These are phyloP conservation scores for Cyberlindnera sargentensis DNA, from an alignment of 805 yeast species.

Conservation along the genomic window DNA sequence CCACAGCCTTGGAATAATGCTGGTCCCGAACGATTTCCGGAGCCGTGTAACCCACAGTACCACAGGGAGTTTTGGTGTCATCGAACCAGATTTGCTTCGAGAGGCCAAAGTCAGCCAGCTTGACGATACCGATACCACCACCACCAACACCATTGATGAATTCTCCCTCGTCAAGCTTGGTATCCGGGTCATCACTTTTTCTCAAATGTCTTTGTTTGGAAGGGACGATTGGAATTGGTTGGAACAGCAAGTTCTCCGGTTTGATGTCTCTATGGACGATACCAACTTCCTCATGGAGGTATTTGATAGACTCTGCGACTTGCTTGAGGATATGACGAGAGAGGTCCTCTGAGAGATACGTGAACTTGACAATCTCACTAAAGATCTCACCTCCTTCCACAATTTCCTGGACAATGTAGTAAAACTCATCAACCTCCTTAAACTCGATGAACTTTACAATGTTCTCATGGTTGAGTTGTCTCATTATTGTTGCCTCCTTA, in stretches of 20 bases:
- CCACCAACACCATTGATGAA: constrained; percentile 48
- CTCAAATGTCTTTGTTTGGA: constrained; percentile 24
- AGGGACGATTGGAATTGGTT: constrained; percentile 26
- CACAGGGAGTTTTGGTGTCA: constrained; percentile 64
- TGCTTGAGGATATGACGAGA: constrained; percentile 58
- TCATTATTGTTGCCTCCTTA: constrained; percentile 32
- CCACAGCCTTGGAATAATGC: constrained; percentile 59
- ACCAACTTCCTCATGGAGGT: constrained; percentile 86
- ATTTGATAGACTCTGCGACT: constrained; percentile 81
- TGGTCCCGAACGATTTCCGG: constrained; percentile 61
- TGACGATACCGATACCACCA: constrained; percentile 57
- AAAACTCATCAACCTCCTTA: constrained; percentile 49
- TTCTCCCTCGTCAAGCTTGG: constrained; percentile 56
- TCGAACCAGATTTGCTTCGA: constrained; percentile 49
- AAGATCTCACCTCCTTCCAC: constrained; percentile 61
- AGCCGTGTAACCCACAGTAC: constrained; percentile 71
- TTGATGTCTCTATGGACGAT: constrained; percentile 94
- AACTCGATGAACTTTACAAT: constrained; percentile 51
- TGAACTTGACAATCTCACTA: constrained; percentile 68
- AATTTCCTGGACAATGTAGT: constrained; percentile 61
- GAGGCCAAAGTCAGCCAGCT: constrained; percentile 65
- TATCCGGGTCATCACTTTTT: constrained; percentile 45
- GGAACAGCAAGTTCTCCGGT: constrained; percentile 87
- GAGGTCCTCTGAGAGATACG: constrained; percentile 44
- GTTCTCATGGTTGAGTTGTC: constrained; percentile 52